These are phyloP conservation scores for Diaporthe caulivora DNA, from an alignment of 2,329 filamentous ascomycete species.

Conservation along the genomic window DNA sequence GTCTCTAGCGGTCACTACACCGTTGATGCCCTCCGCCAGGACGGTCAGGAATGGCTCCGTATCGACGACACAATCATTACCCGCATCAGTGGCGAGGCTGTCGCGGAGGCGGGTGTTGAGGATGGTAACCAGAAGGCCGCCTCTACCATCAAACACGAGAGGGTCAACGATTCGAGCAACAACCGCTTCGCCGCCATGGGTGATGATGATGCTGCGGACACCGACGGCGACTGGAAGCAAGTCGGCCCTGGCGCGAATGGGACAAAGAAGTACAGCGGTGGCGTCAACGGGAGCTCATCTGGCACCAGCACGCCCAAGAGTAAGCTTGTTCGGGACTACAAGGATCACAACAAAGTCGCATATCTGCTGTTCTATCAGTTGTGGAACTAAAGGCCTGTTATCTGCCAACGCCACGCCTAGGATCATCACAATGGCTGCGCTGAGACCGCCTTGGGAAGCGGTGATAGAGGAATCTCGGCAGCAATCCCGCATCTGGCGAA, in stretches of 20 bases:
- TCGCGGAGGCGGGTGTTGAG: conserved; percentile 86
- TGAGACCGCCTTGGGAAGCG: not conserved
- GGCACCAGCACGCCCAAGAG: conserved; percentile 65
- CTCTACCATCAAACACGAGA: conserved; percentile 76
- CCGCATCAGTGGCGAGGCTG: conserved; percentile 87
- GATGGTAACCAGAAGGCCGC: conserved; percentile 76
- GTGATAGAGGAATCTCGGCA: not conserved
- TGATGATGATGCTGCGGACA: conserved; percentile 74
- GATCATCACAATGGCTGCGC: not conserved
- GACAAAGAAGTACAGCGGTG: conserved; percentile 79
- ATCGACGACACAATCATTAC: conserved; percentile 94
- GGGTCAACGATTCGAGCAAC: conserved; percentile 53
- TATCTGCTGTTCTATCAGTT: conserved; percentile 94
- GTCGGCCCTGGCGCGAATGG: conserved; percentile 74
- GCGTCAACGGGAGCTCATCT: conserved; percentile 73
- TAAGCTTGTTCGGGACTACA: conserved; percentile 70
- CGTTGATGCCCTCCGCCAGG: conserved; percentile 94
- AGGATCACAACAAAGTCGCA: conserved; percentile 95
- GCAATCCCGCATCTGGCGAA: not conserved
- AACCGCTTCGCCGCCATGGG: conserved; percentile 83
- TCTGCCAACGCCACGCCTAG: not conserved
- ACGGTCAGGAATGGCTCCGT: conserved; percentile 95
- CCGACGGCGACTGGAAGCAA: conserved; percentile 81
- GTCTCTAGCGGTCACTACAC: conserved; percentile 97
- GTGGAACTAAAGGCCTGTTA: conserved; percentile 27